These are phyloP conservation scores for Lyophyllum shimeji DNA, from an alignment of 768 basidiomycete genomes.

Conservation along the genomic window DNA sequence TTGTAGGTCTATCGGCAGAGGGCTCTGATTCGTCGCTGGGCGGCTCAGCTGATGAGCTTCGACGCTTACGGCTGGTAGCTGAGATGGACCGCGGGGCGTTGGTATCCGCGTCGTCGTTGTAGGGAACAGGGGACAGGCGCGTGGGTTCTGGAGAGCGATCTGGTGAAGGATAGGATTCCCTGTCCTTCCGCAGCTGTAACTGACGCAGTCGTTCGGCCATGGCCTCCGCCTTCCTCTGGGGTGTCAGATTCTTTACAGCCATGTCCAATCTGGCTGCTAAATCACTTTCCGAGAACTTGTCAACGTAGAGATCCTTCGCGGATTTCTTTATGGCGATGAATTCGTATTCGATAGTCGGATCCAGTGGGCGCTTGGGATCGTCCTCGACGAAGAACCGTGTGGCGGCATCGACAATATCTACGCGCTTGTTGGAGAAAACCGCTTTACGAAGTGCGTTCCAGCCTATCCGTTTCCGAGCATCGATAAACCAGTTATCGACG, in stretches of 20 bases:
- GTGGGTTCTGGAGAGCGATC: slow-evolving; percentile 13
- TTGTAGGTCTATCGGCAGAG: slow-evolving; percentile 5
- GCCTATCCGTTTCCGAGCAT: slow-evolving; percentile 50
- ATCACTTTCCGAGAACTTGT: slow-evolving; percentile 24
- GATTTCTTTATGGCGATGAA: slow-evolving; percentile 22
- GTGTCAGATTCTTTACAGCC: slow-evolving; percentile 27
- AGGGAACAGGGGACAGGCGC: background rate
- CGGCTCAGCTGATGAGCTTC: background rate
- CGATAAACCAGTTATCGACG: slow-evolving; percentile 49
- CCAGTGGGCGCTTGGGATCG: slow-evolving; percentile 19
- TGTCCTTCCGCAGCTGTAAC: background rate
- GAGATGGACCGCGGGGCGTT: background rate
- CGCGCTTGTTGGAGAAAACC: slow-evolving; percentile 32
- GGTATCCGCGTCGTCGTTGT: background rate
- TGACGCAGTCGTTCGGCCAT: slow-evolving; percentile 9
- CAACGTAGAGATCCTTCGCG: slow-evolving; percentile 20
- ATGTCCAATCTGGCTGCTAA: slow-evolving; percentile 27
- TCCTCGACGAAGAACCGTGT: slow-evolving; percentile 27
- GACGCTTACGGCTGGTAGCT: slow-evolving; percentile 14
- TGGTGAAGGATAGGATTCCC: slow-evolving; percentile 19
- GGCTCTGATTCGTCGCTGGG: background rate
- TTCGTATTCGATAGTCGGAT: slow-evolving; percentile 18
- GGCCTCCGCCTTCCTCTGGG: slow-evolving; percentile 18
- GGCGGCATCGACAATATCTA: slow-evolving; percentile 38
- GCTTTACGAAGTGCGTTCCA: slow-evolving; percentile 44